These are phyloP conservation scores for Polychaeton citri DNA, from an alignment of 2,329 filamentous ascomycete species.

Conservation along the genomic window DNA sequence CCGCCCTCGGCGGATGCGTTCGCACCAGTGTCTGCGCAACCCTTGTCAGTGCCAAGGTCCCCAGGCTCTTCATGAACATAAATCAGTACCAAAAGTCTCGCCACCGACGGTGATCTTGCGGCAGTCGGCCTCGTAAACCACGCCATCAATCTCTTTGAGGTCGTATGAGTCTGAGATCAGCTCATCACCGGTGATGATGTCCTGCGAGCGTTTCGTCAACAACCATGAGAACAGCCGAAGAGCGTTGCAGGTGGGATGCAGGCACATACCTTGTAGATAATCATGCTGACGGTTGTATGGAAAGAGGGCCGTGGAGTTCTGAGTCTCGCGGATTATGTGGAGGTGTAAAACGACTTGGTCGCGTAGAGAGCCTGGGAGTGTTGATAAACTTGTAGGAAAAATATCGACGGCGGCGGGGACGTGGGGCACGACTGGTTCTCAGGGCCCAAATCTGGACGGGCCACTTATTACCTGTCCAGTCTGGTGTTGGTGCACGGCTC, in stretches of 20 bases:
- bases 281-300: slow-evolving; percentile 31
- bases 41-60: not conserved
- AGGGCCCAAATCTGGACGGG: too few species aligned
- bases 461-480: too few species aligned
- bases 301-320: slow-evolving; percentile 3
- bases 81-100: slow-evolving; percentile 51
- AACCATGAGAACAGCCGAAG: not conserved
- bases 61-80: not conserved
- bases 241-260: slow-evolving; percentile 5
- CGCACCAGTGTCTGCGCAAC: slow-evolving; percentile 63
- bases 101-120: slow-evolving; percentile 70
- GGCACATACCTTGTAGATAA: slow-evolving; percentile 43
- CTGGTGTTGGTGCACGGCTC: too few species aligned
- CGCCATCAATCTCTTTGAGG: slow-evolving; percentile 63
- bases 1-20: slow-evolving; percentile 85
- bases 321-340: slow-evolving; percentile 4
- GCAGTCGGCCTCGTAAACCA: slow-evolving; percentile 85
- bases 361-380: too few species aligned
- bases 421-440: too few species aligned
- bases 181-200: slow-evolving; percentile 82
- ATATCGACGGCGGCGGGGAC: not conserved
- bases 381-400: not conserved
- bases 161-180: slow-evolving; percentile 92
- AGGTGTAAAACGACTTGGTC: not conserved
- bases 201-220: too few species aligned